Evolutionary conservation across 306 rosid genomes (phyloP).

Genomic region (Vigna trinervia): DNA sequence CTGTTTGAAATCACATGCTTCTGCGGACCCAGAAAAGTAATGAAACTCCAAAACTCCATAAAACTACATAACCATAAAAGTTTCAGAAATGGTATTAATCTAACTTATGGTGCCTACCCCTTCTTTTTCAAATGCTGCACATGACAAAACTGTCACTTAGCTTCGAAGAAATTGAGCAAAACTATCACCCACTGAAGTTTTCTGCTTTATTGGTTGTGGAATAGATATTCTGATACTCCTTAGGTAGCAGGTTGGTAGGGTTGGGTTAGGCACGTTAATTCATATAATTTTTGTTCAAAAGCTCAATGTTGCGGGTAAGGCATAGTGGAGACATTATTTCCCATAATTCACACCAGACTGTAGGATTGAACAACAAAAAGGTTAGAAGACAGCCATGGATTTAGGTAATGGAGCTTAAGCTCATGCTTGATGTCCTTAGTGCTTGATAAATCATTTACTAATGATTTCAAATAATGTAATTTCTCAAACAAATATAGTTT

Average conservation of each 20-base stretch:
- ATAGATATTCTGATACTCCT: background rate
- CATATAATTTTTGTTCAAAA: background rate
- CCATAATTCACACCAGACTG: background rate
- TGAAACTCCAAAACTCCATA: background rate
- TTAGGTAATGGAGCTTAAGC: background rate
- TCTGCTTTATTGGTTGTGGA: background rate
- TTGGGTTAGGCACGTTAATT: background rate
- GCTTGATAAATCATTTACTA: background rate
- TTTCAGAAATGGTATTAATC: too few species aligned
- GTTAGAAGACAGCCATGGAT: background rate
- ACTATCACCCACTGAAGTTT: background rate
- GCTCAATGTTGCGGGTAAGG: background rate
- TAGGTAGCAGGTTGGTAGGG: background rate
- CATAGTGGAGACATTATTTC: background rate
- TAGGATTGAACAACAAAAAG: background rate
- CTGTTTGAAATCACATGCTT: conserved; percentile 19
- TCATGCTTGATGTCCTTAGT: background rate
- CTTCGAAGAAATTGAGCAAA: background rate
- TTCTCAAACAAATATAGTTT: background rate
- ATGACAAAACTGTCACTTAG: background rate
- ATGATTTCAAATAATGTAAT: background rate
- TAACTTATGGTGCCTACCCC: too few species aligned
- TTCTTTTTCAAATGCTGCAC: background rate
- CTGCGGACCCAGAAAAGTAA: background rate
- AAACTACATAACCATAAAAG: background rate